Evolutionary conservation across 163 green algal genomes (phyloP), one percentile per base, ranked within the genome.

Genomic region (Scenedesmus sp.): DNA sequence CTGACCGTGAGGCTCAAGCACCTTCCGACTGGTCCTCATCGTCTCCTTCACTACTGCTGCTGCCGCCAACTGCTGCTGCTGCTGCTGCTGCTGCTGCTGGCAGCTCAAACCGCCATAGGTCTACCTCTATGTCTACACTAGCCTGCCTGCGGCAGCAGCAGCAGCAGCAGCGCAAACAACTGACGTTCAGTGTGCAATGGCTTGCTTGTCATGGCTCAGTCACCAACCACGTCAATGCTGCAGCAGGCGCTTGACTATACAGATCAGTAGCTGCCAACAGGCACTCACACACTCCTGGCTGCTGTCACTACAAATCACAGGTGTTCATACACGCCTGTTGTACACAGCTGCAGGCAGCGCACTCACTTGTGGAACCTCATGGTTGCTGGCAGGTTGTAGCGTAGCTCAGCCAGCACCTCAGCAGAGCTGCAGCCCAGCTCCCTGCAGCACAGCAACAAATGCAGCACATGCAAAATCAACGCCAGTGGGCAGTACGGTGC

Each of bases 381-480:
- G 4, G 93, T 96, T 15, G 96, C 94, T 0, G 98, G 97, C 81
- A 99, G 95, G 91, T 99, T 96, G 94, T 98, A 99, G 10, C 96
- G 91, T 85, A 99, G 94, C 95, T 99, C 93, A 0, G 96, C 97
- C 76, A 99, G 12, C 46, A 99, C 97, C 84, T 98, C 94, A 7
- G 96, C 96, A 52, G 34, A 91, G 2, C 2, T 7, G 12, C 94
- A 94, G 18, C 94, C 94, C 54, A 97, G 93, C 77, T 94, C 90
- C 77, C 94, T 95, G 94, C 81, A 13, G 34, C 13, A 57, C 82
- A 73, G 46, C 7, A 9, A 66, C 20, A 66, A 5, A 9, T 13
- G 57, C 83, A 88, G 57, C 83, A 88, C 23, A 20, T n/a, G 15
- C 10, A 15, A 66, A 5, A 15, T 15, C 52, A n/a, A 26, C 7